phyloP scores from a whole-genome alignment of 208 protist genomes.

The Phytomonas sp. region DNA sequence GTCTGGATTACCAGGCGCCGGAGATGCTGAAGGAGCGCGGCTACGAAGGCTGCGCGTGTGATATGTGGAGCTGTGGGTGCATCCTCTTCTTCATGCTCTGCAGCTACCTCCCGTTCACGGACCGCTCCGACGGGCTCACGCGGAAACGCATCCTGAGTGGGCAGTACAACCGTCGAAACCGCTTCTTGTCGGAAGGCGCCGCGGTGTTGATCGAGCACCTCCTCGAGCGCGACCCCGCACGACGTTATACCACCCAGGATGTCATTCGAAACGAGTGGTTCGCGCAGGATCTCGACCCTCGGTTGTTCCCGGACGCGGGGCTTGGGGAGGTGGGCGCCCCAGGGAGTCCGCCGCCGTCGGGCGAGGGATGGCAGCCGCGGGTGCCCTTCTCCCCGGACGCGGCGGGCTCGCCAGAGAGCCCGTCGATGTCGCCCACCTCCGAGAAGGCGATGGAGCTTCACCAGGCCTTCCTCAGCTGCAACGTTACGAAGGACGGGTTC shows the following conservation, averaged over 20 bases:
- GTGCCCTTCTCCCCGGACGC: conserved; percentile 35
- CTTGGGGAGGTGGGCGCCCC: background rate
- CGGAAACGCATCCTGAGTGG: conserved; percentile 78
- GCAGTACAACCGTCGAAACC: conserved; percentile 78
- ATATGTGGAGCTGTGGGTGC: conserved; percentile 97
- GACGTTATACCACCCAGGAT: conserved; percentile 62
- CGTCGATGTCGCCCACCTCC: conserved; percentile 23
- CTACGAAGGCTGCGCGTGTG: conserved; percentile 91
- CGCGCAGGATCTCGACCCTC: conserved; percentile 51
- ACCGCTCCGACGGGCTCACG: conserved; percentile 71
- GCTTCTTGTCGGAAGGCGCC: conserved; percentile 57
- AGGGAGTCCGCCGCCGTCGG: background rate
- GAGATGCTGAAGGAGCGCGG: conserved; percentile 83
- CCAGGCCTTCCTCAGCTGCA: conserved; percentile 66
- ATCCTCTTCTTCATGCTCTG: conserved; percentile 98
- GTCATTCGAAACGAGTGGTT: conserved; percentile 82
- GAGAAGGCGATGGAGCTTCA: conserved; percentile 45
- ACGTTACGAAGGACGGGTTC: conserved; percentile 71
- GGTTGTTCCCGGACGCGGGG: conserved; percentile 50
- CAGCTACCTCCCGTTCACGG: conserved; percentile 96
- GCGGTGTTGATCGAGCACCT: conserved; percentile 73
- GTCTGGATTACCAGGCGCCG: conserved; percentile 87
- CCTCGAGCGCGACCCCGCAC: conserved; percentile 47
- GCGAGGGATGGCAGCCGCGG: conserved; percentile 24
- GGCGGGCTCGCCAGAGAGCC: conserved; percentile 15